A percentile compares a stretch with the other conserved stretches of the same genome.
phyloP scores from a whole-genome alignment of 202 grass and related monocot species.

The Elaeis oleifera region DNA sequence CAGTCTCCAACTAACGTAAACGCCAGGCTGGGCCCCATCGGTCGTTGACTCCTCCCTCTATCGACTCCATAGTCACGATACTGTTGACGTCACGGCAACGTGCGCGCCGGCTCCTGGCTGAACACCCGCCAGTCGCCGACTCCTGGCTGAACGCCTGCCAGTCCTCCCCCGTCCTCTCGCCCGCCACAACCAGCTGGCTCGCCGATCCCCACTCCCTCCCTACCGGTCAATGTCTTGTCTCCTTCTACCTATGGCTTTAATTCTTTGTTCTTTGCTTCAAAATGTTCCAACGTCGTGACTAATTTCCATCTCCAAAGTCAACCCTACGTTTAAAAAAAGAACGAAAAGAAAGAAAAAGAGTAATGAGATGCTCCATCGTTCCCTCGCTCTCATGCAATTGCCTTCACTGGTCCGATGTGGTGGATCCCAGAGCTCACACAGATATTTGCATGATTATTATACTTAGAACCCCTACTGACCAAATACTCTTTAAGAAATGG shows the following conservation, averaged over 20 bases:
- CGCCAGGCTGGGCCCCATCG: constrained; percentile 19
- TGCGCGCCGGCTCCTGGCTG: too few relatives aligned
- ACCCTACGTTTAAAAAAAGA: constrained; percentile 10
- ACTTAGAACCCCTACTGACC: background rate
- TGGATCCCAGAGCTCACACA: constrained; percentile 25
- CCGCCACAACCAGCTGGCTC: too few relatives aligned
- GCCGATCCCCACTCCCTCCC: constrained; percentile 6
- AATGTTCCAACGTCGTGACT: too few relatives aligned
- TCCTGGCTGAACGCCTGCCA: too few relatives aligned
- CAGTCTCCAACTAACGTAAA: constrained; percentile 13
- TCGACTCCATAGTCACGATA: background rate
- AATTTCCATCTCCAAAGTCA: constrained; percentile 39
- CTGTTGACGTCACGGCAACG: too few relatives aligned
- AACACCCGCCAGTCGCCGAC: too few relatives aligned
- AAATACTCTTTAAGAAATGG: background rate
- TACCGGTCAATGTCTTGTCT: constrained; percentile 64
- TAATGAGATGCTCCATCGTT: background rate
- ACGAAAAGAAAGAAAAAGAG: too few relatives aligned
- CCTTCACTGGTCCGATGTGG: constrained; percentile 26
- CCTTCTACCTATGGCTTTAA: constrained; percentile 33
- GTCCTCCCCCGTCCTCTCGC: too few relatives aligned
- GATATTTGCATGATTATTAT: background rate
- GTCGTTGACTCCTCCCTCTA: constrained; percentile 19
- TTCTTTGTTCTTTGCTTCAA: constrained; percentile 16
- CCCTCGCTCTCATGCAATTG: constrained; percentile 27